Percentiles rank a stretch among this genome's conserved stretches.
phyloP scores from a whole-genome alignment of 495 filamentous ascomycete genomes.

The Neurospora sp. region DNA sequence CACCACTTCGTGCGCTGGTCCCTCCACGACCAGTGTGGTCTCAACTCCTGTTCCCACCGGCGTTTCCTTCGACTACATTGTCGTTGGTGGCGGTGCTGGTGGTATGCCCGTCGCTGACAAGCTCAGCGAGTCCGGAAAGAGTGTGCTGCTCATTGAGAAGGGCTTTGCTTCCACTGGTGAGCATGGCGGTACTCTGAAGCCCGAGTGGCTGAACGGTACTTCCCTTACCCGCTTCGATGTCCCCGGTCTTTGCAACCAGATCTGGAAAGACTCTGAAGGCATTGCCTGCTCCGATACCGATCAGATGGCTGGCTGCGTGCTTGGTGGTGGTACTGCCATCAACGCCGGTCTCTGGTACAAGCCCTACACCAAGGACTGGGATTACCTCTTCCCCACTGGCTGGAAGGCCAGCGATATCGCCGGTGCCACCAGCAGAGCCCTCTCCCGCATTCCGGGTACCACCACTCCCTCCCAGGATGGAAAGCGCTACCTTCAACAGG shows the following conservation, averaged over 20 bases:
- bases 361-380: slow-evolving; percentile 50
- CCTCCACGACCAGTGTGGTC: slow-evolving; percentile 10
- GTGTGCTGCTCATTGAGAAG: slow-evolving; percentile 57
- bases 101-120: slow-evolving; percentile 57
- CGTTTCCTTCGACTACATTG: slow-evolving; percentile 55
- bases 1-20: slow-evolving; percentile 24
- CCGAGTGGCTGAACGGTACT: slow-evolving; percentile 54
- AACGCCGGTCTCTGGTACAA: slow-evolving; percentile 52
- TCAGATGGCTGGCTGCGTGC: slow-evolving; percentile 66
- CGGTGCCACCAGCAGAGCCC: slow-evolving; percentile 48
- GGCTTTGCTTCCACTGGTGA: slow-evolving; percentile 50
- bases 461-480: slow-evolving; percentile 58
- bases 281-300: slow-evolving; percentile 60
- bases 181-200: slow-evolving; percentile 47
- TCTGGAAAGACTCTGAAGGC: slow-evolving; percentile 51
- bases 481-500: slow-evolving; percentile 56
- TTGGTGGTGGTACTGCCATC: slow-evolving; percentile 68
- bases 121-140: slow-evolving; percentile 52
- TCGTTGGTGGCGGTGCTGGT: slow-evolving; percentile 55
- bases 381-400: slow-evolving; percentile 61
- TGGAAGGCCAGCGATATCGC: slow-evolving; percentile 60
- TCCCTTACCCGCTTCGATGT: slow-evolving; percentile 68
- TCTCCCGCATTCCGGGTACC: slow-evolving; percentile 60
- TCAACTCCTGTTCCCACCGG: slow-evolving; percentile 34
- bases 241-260: slow-evolving; percentile 67